Base-by-base conservation (phyloP, 306 rosid species). In the Citrullus colocynthis region DNA sequence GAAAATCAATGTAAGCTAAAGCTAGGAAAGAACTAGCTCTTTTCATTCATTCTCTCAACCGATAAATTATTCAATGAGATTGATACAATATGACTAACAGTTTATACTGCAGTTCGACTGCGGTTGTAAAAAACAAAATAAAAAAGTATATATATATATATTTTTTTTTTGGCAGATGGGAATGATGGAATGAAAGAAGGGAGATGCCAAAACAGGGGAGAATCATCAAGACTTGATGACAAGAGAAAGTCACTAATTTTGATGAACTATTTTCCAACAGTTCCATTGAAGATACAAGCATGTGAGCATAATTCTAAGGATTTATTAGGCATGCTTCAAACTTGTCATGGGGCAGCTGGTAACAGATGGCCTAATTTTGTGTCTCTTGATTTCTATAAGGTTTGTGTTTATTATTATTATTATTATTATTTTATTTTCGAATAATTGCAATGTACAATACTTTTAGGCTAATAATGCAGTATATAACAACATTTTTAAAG, bases 291-390 rank as follows among this genome's bases (percentile, higher is more conserved):
- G 82, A 84, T 32, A 75, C 3, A 76, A 12, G 72, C 91, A 9
- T 95, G 97, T 80, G 9, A 0, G 75, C 79, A 88, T 20, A 90
- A 95, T 58, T 85, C 95, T n/a, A 86, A 64, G 17, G 83, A 48
- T 74, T 82, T 95, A 7, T 58, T 84, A 28, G 32, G 79, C 80
- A 90, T 95, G 97, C 78, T 95, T 21, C 78, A 42, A 3, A 88
- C 96, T 52, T 94, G 98, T 80, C 85, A 79, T 81, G 86, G 79
- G 30, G 89, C 89, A 48, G 84, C 98, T 73, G 92, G 89, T 44
- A 87, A 79, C 84, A 82, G 98, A 71, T 91, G 95, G 98, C 88
- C 95, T 13, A 93, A 91, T 76, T 91, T 87, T 71, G 83, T 89
- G 13, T 91, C 96, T 14, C 89, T 89, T 32, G 89, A 92, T 80